These are phyloP conservation scores for Solanum virginianum DNA, from an alignment of 257 asterid species.

Conservation along the genomic window DNA sequence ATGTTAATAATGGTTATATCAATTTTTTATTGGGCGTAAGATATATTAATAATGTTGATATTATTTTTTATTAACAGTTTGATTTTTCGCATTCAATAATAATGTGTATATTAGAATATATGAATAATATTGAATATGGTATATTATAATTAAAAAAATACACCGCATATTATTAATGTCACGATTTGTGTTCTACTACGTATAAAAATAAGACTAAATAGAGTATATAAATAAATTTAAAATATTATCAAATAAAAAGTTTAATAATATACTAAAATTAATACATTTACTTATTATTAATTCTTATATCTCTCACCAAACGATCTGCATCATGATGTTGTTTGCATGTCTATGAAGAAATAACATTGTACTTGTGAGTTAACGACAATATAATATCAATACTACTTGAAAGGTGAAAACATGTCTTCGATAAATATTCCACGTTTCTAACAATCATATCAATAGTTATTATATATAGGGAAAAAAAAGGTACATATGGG, in stretches of 20 bases:
- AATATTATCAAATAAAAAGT: too few relatives aligned
- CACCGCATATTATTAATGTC: too few relatives aligned
- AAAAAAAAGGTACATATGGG: background rate
- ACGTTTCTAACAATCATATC: background rate
- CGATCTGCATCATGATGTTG: background rate
- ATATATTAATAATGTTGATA: background rate
- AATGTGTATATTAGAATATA: background rate
- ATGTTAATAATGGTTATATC: background rate
- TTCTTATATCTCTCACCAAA: background rate
- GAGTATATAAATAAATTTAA: too few relatives aligned
- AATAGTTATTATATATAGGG: background rate
- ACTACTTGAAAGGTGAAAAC: background rate
- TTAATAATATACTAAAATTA: too few relatives aligned
- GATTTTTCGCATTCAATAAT: background rate
- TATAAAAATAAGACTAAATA: too few relatives aligned
- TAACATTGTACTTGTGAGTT: background rate
- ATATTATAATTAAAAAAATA: too few relatives aligned
- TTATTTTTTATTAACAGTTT: too few relatives aligned
- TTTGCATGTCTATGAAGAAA: background rate
- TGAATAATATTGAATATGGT: too few relatives aligned
- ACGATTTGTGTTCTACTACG: too few relatives aligned
- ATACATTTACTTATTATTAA: too few relatives aligned
- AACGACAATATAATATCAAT: background rate
- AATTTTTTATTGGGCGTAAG: too few relatives aligned
- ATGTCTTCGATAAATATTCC: background rate